Conservation (phyloP, 768 basidiomycete species). For the Mycena epipterygia region DNA sequence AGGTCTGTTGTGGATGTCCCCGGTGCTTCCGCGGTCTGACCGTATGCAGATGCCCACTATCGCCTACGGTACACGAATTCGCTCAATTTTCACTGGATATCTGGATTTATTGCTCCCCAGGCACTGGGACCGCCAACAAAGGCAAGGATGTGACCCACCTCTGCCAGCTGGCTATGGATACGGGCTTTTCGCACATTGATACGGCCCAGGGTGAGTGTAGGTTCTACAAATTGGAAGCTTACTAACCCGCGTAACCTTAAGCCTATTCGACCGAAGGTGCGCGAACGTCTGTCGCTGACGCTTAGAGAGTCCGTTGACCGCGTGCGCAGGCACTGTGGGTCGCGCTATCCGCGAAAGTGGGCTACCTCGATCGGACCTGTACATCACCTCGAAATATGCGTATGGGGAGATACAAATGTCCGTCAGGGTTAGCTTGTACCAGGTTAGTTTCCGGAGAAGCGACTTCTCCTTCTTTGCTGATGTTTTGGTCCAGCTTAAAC, state of each 20-base stretch:
- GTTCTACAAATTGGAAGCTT: neutral
- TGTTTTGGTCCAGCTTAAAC: slow-evolving; percentile 60
- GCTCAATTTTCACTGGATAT: neutral
- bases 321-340: slow-evolving; percentile 51
- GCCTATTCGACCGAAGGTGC: slow-evolving; percentile 34
- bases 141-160: slow-evolving; percentile 65
- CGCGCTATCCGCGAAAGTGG: slow-evolving; percentile 61
- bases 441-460: slow-evolving; percentile 52
- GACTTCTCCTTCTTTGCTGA: neutral
- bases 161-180: slow-evolving; percentile 69
- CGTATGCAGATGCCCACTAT: slow-evolving; percentile 69
- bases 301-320: neutral
- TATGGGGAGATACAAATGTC: slow-evolving; percentile 55
- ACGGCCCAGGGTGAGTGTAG: slow-evolving; percentile 64
- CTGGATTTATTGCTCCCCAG: neutral
- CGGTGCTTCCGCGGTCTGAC: neutral
- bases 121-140: slow-evolving; percentile 65
- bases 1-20: slow-evolving; percentile 4
- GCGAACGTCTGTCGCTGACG: neutral
- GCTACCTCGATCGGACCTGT: slow-evolving; percentile 59
- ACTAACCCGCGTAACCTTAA: neutral
- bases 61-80: slow-evolving; percentile 57
- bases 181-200: slow-evolving; percentile 75
- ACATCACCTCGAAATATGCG: slow-evolving; percentile 69
- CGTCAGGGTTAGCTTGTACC: slow-evolving; percentile 61